Evolutionary conservation across 306 rosid species (phyloP).

Genomic region (Oemleria cerasiformis): DNA sequence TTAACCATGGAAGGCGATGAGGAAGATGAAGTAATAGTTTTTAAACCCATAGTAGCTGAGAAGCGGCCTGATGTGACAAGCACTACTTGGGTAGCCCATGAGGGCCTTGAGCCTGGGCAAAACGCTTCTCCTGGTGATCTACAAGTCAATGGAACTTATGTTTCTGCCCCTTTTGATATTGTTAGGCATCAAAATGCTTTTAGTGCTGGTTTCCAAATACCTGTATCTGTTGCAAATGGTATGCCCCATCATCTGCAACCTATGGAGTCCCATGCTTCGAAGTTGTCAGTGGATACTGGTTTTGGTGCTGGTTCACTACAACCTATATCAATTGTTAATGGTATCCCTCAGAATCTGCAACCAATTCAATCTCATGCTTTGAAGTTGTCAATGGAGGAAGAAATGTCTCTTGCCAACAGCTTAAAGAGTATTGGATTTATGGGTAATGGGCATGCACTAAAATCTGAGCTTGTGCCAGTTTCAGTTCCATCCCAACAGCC

Average conservation of each 20-base stretch:
- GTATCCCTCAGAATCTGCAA: conserved; percentile 47
- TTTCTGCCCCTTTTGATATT: conserved; percentile 33
- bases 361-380: conserved; percentile 51
- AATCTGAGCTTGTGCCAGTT: conserved; percentile 40
- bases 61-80: conserved; percentile 46
- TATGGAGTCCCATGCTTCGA: conserved; percentile 43
- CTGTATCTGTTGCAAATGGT: conserved; percentile 34
- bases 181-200: conserved; percentile 39
- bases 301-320: conserved; percentile 18
- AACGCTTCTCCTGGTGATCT: conserved; percentile 44
- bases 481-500: conserved; percentile 56
- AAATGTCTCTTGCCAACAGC: conserved; percentile 48
- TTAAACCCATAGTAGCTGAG: conserved; percentile 75
- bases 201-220: conserved; percentile 27
- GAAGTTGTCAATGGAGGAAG: conserved; percentile 52
- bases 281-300: conserved; percentile 36
- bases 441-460: conserved; percentile 59
- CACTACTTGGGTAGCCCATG: conserved; percentile 38
- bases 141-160: conserved; percentile 29
- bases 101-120: conserved; percentile 35
- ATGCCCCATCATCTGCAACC: conserved; percentile 43
- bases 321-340: conserved; percentile 42
- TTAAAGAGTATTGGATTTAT: conserved; percentile 57
- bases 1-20: conserved; percentile 66
- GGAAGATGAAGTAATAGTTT: conserved; percentile 93